A percentile compares a stretch with the other conserved stretches of the same genome.
These are phyloP conservation scores for Phytophthora vignae DNA, from an alignment of 352 stramenopile genomes.

Conservation along the genomic window DNA sequence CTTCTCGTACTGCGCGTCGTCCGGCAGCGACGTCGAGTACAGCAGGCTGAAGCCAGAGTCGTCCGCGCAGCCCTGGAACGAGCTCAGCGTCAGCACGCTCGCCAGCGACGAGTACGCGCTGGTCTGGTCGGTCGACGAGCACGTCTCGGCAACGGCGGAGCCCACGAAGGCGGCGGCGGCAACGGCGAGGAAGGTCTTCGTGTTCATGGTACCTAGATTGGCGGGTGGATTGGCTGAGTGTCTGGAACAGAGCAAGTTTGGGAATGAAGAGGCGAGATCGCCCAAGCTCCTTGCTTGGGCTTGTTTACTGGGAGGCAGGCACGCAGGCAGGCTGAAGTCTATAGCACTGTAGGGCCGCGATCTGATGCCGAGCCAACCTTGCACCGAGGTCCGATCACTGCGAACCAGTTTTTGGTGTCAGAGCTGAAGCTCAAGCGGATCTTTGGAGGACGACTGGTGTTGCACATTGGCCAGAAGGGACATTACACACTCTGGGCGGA, in stretches of 20 bases:
- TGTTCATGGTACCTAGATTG: constrained; percentile 26
- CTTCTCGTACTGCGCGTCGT: constrained; percentile 25
- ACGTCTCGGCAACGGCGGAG: constrained; percentile 18
- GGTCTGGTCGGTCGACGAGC: constrained; percentile 27
- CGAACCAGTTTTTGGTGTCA: neutral
- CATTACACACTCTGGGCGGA: constrained; percentile 9
- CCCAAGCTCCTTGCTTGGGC: too few species aligned
- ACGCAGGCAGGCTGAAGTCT: too few species aligned
- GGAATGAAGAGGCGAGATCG: too few species aligned
- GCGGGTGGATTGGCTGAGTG: too few species aligned
- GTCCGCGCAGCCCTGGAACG: constrained; percentile 32
- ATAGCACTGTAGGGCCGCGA: too few species aligned
- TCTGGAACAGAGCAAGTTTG: too few species aligned
- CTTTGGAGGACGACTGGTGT: constrained; percentile 10
- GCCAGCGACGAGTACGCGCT: constrained; percentile 40
- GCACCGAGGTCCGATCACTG: too few species aligned
- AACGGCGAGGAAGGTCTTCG: constrained; percentile 29
- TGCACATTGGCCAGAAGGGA: constrained; percentile 1
- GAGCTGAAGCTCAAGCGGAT: neutral
- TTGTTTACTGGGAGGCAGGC: too few species aligned
- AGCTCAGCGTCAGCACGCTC: constrained; percentile 30
- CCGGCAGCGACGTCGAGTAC: constrained; percentile 34
- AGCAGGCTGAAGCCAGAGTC: constrained; percentile 44
- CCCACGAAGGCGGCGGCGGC: constrained; percentile 28
- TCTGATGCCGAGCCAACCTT: too few species aligned